These are phyloP conservation scores for Pisolithus tinctorius DNA, from an alignment of 768 basidiomycete species.

Conservation along the genomic window DNA sequence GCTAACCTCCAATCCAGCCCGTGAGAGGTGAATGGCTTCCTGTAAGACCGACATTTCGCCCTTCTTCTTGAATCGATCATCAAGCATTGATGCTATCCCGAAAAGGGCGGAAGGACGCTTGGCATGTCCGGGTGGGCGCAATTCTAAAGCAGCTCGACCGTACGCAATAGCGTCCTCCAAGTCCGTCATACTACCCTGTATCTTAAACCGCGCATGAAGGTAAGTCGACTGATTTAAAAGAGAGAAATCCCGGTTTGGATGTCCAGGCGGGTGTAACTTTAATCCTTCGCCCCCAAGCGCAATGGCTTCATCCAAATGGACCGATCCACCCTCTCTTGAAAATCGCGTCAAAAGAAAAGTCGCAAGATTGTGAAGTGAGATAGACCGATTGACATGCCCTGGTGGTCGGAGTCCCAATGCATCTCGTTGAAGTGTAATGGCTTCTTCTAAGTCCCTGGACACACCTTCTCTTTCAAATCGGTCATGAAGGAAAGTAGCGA, in stretches of 20 bases:
- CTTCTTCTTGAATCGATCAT: too few relatives aligned
- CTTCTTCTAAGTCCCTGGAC: neutral
- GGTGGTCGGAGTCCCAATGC: constrained; percentile 1
- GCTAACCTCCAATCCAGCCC: neutral
- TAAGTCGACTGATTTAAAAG: too few relatives aligned
- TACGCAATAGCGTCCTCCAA: neutral
- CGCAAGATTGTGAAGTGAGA: constrained; percentile 11
- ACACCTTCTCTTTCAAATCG: neutral
- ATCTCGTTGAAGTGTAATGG: constrained; percentile 1
- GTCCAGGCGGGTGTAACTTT: too few relatives aligned
- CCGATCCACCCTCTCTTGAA: too few relatives aligned
- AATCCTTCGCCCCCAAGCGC: too few relatives aligned
- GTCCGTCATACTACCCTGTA: neutral
- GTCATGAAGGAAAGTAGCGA: neutral
- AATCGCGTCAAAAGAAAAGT: too few relatives aligned
- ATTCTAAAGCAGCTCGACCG: neutral
- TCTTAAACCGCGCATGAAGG: neutral
- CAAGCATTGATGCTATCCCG: too few relatives aligned
- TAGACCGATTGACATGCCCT: constrained; percentile 6
- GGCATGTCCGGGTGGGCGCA: neutral
- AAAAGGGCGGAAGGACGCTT: neutral
- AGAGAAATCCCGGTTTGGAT: too few relatives aligned
- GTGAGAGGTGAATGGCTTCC: too few relatives aligned
- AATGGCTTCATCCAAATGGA: too few relatives aligned
- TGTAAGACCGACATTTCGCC: too few relatives aligned